A percentile compares a stretch with the other conserved stretches of the same genome.
Conservation (phyloP, 257 asterid genomes). For the Vinca minor region DNA sequence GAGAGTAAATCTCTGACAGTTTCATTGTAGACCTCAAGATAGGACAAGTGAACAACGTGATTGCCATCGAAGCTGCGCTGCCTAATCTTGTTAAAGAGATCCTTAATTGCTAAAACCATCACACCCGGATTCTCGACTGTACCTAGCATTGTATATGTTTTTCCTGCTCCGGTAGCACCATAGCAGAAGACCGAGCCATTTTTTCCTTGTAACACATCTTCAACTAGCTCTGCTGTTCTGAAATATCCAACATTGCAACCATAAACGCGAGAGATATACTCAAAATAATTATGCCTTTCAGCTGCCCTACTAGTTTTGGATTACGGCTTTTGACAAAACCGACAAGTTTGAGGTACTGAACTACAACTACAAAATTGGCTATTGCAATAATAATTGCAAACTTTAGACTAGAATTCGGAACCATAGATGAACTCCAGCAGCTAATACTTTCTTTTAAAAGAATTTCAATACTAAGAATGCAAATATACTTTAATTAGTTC, state of each 20-base stretch:
- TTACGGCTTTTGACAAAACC: not conserved
- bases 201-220: slow-evolving; percentile 58
- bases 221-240: slow-evolving; percentile 67
- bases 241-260: not conserved
- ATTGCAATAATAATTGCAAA: too few relatives aligned
- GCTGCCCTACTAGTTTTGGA: not conserved
- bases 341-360: too few relatives aligned
- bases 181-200: slow-evolving; percentile 64
- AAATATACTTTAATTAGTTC: too few relatives aligned
- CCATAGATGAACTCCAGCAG: too few relatives aligned
- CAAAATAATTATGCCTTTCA: not conserved
- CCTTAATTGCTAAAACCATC: slow-evolving; percentile 64
- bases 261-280: not conserved
- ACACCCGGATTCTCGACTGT: slow-evolving; percentile 55
- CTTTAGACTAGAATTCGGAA: too few relatives aligned
- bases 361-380: too few relatives aligned
- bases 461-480: too few relatives aligned
- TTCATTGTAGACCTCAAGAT: slow-evolving; percentile 64
- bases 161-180: slow-evolving; percentile 70
- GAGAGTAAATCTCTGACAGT: slow-evolving; percentile 56
- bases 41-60: slow-evolving; percentile 49
- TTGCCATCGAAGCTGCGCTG: slow-evolving; percentile 50
- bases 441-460: too few relatives aligned
- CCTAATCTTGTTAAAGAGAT: slow-evolving; percentile 45
- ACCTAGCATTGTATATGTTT: slow-evolving; percentile 62